These are phyloP conservation scores for Kwoniella botswanensis DNA, from an alignment of 768 basidiomycete species.

Conservation along the genomic window DNA sequence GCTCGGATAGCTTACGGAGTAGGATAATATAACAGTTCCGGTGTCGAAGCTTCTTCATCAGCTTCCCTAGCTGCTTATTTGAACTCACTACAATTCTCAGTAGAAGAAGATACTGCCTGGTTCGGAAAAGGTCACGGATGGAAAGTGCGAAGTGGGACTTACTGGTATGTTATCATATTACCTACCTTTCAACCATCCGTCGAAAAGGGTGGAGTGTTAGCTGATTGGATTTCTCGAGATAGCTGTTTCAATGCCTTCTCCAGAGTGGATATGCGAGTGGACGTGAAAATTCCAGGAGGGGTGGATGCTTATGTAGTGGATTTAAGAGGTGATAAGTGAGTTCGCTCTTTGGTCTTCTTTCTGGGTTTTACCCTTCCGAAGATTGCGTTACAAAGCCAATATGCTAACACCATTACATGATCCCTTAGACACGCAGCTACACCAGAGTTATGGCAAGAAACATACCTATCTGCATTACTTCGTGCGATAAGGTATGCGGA, in stretches of 20 bases:
- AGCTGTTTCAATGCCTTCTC: constrained; percentile 99
- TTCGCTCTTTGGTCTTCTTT: constrained; percentile 23
- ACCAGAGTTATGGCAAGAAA: constrained; percentile 93
- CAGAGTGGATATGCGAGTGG: constrained; percentile 91
- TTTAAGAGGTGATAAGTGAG: constrained; percentile 88
- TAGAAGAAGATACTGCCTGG: constrained; percentile 91
- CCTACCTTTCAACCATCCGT: neutral
- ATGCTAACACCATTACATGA: neutral
- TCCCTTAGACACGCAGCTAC: constrained; percentile 79
- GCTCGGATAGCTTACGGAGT: neutral
- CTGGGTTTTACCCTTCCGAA: neutral
- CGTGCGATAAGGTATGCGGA: constrained; percentile 94
- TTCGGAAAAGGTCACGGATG: constrained; percentile 77
- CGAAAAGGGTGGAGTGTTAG: neutral
- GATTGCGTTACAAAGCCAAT: neutral
- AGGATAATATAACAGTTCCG: constrained; percentile 66
- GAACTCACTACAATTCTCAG: constrained; percentile 94
- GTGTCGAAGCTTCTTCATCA: constrained; percentile 97
- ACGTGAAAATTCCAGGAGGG: constrained; percentile 97
- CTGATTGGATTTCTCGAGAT: neutral
- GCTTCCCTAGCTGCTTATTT: constrained; percentile 97
- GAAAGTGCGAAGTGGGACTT: constrained; percentile 92
- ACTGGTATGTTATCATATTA: constrained; percentile 68
- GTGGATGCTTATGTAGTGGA: constrained; percentile 94
- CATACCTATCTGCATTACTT: constrained; percentile 89